Base-by-base conservation (phyloP, 352 stramenopile species). In the Globisporangium uncinulatum region DNA sequence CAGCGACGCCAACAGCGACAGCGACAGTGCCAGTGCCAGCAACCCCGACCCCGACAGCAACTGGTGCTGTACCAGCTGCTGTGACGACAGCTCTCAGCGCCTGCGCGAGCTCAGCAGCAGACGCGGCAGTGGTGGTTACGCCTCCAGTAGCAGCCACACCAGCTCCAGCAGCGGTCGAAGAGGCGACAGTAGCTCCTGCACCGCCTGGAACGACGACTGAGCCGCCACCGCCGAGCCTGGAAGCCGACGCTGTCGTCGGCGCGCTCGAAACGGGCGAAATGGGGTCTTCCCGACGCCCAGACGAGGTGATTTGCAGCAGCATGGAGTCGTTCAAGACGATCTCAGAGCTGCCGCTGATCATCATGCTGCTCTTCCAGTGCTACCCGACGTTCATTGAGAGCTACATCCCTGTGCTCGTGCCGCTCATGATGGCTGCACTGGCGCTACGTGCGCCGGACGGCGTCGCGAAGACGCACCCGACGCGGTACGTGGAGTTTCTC, bases 341-440 rank as follows among this genome's bases (percentile, higher is more conserved):
- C 45, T 97, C 91, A 6, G 97, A 99, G 73, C 90, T 97, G 56
- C 96, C 96, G n/a, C 71, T 98, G 44, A 98, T 98, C 69, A 96
- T 99, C 57, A 99, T 99, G 92, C 72, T 99, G 48, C 86, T 99
- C 41, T 99, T 99, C 60, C 96, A 99, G 74, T 93, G 98, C 53
- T 98, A 99, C 73, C 94, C 94, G 17, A 97, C 90, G 53, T 98
- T 96, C 66, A 94, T 99, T 29, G 95, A 97, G 74, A 91, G 73
- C 45, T 97, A 98, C 68, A 97, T 99, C 45, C 80, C 92, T 3
- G 83, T 91, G 31, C 74, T 99, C 21, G 94, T 99, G 56, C 92
- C 96, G 11, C 75, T 97, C n/a, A 99, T 99, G 96, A 98, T 99
- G 80, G 85, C 95, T 15, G 83, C 94, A 19, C 69, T 99, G 44